Evolutionary conservation across 2,329 filamentous ascomycete species (phyloP).

Genomic region (Scopulariopsis brevicaulis): DNA sequence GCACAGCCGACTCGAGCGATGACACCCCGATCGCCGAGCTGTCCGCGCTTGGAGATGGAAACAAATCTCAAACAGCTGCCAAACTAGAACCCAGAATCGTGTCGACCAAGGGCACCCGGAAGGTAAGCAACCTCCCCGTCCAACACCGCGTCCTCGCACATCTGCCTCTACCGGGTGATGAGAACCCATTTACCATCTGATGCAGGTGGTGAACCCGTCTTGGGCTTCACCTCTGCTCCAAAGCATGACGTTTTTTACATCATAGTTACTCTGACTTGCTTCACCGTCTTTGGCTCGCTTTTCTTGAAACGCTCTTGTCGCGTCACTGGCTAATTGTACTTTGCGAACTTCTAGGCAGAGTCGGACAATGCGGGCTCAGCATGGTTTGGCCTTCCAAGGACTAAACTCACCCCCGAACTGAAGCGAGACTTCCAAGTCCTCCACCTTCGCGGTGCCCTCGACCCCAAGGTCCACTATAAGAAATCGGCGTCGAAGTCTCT

Average conservation of each 20-base stretch:
- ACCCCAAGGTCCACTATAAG: constrained; percentile 84
- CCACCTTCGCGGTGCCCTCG: constrained; percentile 78
- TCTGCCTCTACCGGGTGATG: constrained; percentile 20
- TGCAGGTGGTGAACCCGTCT: neutral
- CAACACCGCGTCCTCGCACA: neutral
- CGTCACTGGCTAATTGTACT: neutral
- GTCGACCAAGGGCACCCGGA: neutral
- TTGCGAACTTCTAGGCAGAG: constrained; percentile 3
- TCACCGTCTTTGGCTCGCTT: neutral
- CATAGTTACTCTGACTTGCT: constrained; percentile 64
- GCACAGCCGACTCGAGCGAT: neutral
- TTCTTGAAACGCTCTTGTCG: neutral
- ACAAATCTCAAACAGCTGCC: neutral
- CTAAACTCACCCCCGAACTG: constrained; percentile 70
- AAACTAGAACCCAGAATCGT: neutral
- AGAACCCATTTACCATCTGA: constrained; percentile 22
- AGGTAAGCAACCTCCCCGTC: neutral
- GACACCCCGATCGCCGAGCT: neutral
- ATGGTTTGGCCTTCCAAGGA: constrained; percentile 85
- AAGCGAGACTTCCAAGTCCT: constrained; percentile 85
- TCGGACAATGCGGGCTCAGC: constrained; percentile 56
- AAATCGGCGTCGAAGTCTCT: constrained; percentile 38
- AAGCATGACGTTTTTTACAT: constrained; percentile 41
- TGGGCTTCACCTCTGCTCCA: constrained; percentile 39
- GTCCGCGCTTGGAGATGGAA: neutral